These are phyloP conservation scores for Cladosporium sp. DNA, from an alignment of 2,329 filamentous ascomycete genomes.

Conservation along the genomic window DNA sequence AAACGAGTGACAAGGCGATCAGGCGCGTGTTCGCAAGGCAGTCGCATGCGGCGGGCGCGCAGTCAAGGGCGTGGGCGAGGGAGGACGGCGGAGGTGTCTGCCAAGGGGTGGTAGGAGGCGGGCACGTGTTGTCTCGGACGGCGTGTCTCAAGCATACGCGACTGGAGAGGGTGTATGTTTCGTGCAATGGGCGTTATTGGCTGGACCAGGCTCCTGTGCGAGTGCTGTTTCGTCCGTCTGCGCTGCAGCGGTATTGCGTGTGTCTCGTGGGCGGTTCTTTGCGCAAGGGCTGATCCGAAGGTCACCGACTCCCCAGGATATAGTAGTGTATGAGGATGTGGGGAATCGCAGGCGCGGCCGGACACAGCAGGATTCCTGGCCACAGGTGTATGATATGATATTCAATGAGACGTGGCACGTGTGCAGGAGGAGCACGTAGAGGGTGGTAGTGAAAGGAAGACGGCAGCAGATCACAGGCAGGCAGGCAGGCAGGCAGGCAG, in stretches of 20 bases:
- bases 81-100: neutral
- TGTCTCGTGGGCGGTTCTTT: neutral
- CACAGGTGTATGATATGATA: neutral
- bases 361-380: neutral
- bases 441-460: neutral
- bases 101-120: conserved; percentile 8
- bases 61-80: neutral
- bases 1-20: conserved; percentile 2
- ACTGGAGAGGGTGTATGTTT: neutral
- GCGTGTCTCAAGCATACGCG: conserved; percentile 9
- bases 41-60: conserved; percentile 8
- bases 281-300: conserved; percentile 2
- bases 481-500: neutral
- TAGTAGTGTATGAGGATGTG: neutral
- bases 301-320: neutral
- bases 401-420: too few relatives aligned
- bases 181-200: neutral
- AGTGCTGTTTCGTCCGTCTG: neutral
- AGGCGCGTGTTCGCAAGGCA: neutral
- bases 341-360: conserved; percentile 1
- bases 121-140: conserved; percentile 9
- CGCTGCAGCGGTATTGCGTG: neutral
- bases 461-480: neutral
- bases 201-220: neutral
- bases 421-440: too few relatives aligned